A percentile compares a stretch with the other conserved stretches of the same genome.
Evolutionary conservation across 345 rosid genomes (phyloP).

Genomic region (Gossypium mustelinum): DNA sequence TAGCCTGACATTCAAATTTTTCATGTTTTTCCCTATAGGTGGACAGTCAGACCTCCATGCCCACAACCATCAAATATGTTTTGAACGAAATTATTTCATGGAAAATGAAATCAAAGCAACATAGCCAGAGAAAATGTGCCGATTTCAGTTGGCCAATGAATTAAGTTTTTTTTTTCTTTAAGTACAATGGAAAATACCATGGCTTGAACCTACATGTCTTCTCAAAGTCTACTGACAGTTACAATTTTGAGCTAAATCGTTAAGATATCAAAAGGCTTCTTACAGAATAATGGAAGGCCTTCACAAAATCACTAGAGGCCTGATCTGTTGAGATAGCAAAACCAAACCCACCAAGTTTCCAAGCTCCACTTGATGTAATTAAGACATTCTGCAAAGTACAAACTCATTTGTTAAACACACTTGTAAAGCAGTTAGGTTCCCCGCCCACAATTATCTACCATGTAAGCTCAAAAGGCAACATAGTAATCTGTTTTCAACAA

Average conservation of each 20-base stretch:
- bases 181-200: background rate
- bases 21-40: background rate
- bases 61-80: background rate
- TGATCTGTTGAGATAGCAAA: conserved; percentile 76
- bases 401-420: background rate
- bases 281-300: conserved; percentile 84
- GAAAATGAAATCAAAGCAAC: background rate
- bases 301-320: conserved; percentile 48
- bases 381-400: conserved; percentile 62
- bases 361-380: conserved; percentile 85
- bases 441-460: background rate
- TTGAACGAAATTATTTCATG: background rate
- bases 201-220: background rate
- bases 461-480: background rate
- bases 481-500: background rate
- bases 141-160: background rate
- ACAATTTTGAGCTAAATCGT: background rate
- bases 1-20: background rate
- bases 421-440: background rate
- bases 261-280: conserved; percentile 30
- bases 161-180: background rate
- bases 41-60: background rate
- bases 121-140: background rate
- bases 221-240: background rate
- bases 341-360: conserved; percentile 98